phyloP scores from a whole-genome alignment of 1,284 basidiomycete genomes.

The Cryptococcus sp. region DNA sequence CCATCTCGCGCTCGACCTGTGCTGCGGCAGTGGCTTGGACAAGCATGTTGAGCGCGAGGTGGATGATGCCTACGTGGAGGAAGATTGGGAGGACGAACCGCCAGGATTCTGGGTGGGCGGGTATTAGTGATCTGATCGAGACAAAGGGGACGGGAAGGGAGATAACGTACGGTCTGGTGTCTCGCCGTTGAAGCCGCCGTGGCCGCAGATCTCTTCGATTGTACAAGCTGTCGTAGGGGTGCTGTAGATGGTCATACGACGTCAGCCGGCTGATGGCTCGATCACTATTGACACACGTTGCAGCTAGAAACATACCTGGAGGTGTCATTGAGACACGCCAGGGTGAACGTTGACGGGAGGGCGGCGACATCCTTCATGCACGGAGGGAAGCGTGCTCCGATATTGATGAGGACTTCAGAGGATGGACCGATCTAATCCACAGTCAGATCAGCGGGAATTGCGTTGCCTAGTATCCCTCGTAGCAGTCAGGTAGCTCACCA shows the following conservation, averaged over 20 bases:
- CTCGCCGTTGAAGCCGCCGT: constrained; percentile 68
- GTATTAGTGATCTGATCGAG: neutral
- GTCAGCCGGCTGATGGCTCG: neutral
- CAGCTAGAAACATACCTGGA: constrained; percentile 25
- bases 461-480: constrained; percentile 6
- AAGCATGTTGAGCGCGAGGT: constrained; percentile 82
- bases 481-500: constrained; percentile 52
- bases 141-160: neutral
- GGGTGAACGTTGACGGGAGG: constrained; percentile 59
- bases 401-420: constrained; percentile 73
- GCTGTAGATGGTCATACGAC: constrained; percentile 50
- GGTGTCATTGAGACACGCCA: constrained; percentile 61
- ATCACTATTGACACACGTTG: neutral
- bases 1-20: constrained; percentile 45
- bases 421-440: constrained; percentile 66
- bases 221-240: constrained; percentile 67
- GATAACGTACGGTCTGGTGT: constrained; percentile 79
- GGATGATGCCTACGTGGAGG: constrained; percentile 86
- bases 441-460: neutral
- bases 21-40: constrained; percentile 64
- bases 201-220: constrained; percentile 80
- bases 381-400: constrained; percentile 84
- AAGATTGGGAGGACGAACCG: constrained; percentile 85
- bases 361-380: constrained; percentile 53
- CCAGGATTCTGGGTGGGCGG: constrained; percentile 29